These are phyloP conservation scores for Pontederia crassipes DNA, from an alignment of 176 grass and related monocot species.

Conservation along the genomic window DNA sequence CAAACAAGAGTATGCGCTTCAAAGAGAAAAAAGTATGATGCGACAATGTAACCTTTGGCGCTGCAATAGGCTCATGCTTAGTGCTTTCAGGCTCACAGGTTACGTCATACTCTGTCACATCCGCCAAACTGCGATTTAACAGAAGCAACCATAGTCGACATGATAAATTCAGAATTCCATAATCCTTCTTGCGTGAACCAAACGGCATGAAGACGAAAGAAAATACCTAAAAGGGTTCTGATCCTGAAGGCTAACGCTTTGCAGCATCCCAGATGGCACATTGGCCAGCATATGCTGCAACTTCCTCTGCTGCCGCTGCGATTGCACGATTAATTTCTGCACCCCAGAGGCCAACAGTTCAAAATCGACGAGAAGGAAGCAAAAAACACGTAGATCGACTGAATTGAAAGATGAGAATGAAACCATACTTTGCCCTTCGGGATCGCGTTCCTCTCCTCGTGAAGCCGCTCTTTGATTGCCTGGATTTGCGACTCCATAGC, in stretches of 20 bases:
- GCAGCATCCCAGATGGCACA: slow-evolving; percentile 49
- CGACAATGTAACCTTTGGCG: slow-evolving; percentile 38
- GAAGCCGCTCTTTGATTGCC: slow-evolving; percentile 44
- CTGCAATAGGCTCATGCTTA: slow-evolving; percentile 64
- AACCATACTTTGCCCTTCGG: slow-evolving; percentile 80
- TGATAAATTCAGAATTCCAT: slow-evolving; percentile 19
- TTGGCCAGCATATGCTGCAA: slow-evolving; percentile 73
- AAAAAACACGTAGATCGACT: not conserved
- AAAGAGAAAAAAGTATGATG: not conserved
- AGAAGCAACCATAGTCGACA: slow-evolving; percentile 30
- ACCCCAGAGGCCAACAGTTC: not conserved
- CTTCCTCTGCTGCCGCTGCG: slow-evolving; percentile 57
- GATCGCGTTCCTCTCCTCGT: slow-evolving; percentile 70
- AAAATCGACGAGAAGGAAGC: slow-evolving; percentile 13
- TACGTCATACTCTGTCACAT: slow-evolving; percentile 24
- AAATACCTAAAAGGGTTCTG: slow-evolving; percentile 24
- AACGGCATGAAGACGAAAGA: not conserved
- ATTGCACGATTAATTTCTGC: slow-evolving; percentile 59
- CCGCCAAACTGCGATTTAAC: slow-evolving; percentile 21
- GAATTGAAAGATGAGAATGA: not conserved
- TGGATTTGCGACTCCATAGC: slow-evolving; percentile 73
- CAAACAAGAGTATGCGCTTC: too few species aligned
- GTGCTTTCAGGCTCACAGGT: slow-evolving; percentile 23
- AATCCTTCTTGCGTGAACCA: slow-evolving; percentile 17
- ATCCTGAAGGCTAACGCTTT: slow-evolving; percentile 24